Evolutionary conservation across 768 basidiomycete genomes (phyloP).

Genomic region (Pleurotus cornucopiae): DNA sequence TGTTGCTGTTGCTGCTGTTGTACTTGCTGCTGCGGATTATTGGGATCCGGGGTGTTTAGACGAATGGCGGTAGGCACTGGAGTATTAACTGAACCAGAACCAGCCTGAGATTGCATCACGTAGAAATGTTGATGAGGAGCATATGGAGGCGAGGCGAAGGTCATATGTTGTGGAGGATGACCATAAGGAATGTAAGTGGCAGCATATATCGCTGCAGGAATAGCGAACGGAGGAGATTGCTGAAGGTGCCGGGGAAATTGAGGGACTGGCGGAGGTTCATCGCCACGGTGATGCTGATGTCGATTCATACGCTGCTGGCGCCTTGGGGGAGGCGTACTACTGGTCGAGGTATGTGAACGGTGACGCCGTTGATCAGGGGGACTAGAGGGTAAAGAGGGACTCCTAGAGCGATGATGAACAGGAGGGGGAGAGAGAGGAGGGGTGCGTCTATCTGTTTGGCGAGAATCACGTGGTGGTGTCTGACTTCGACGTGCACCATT

Average conservation of each 20-base stretch:
- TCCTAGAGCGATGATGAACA: background rate
- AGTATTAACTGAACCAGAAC: background rate
- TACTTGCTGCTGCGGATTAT: background rate
- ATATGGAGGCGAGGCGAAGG: background rate
- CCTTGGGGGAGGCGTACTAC: background rate
- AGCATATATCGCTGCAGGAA: background rate
- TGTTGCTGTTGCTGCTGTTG: background rate
- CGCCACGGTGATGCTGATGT: background rate
- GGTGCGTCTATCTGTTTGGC: background rate
- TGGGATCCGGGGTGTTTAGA: background rate
- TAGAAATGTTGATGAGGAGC: background rate
- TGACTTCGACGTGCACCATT: background rate
- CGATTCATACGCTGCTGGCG: background rate
- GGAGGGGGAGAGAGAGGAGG: background rate
- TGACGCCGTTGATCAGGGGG: background rate
- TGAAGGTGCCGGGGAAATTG: background rate
- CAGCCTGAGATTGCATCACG: background rate
- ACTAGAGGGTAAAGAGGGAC: background rate
- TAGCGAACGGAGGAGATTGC: background rate
- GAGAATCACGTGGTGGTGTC: background rate
- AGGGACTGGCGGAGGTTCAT: background rate
- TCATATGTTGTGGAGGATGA: background rate
- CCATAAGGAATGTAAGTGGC: background rate
- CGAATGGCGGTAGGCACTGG: background rate
- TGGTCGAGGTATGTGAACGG: background rate